Base-by-base conservation (phyloP, 176 grass and related monocot species). In the Bonia amplexicaulis region DNA sequence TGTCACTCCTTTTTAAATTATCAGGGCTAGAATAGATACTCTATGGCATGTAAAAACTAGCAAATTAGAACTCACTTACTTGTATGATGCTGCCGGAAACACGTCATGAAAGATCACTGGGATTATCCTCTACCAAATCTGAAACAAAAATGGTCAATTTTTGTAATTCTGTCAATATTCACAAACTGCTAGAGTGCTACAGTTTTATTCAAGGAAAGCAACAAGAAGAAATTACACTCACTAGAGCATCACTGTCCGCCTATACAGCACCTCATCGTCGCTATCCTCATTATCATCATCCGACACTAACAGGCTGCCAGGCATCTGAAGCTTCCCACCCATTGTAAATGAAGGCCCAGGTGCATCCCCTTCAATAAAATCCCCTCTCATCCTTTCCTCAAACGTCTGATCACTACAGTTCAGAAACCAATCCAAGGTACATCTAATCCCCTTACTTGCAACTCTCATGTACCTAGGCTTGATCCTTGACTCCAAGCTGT, bases 391-490 rank as follows among this genome's bases (percentile, higher is more conserved):
- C 55, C 96, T 92, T 79, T 98, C 96, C 76, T 93, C 91, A 71
- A 98, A 98, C 65, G 85, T 92, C 83, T 89, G 89, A 81, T 98
- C 96, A 11, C 96, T 98, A 77, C 96, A 98, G 71, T 98, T 98
- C 73, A 98, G 80, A 55, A 98, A 91, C 96, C 96, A 98, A 87
- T 98, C 91, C 54, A 98, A 82, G 49, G 73, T 95, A 80, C 96
- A 98, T 51, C 82, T 87, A 22, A 95, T 89, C 31, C 93, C 91
- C 60, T 92, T 95, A 47, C 60, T 86, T n/a, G 71, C 81, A 29
- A 98, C 60, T 76, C 77, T 92, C 64, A 82, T 89, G 85, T 93
- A 93, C 73, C 93, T 93, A 20, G 89, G 96, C 80, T 98, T 98
- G 35, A 98, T 95, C 83, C 96, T 91, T 5, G 96, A 95, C 71